Percentiles rank a stretch among this genome's conserved stretches.
These are phyloP conservation scores for Tremellales sp. DNA, from an alignment of 1,284 basidiomycete genomes.

Conservation along the genomic window DNA sequence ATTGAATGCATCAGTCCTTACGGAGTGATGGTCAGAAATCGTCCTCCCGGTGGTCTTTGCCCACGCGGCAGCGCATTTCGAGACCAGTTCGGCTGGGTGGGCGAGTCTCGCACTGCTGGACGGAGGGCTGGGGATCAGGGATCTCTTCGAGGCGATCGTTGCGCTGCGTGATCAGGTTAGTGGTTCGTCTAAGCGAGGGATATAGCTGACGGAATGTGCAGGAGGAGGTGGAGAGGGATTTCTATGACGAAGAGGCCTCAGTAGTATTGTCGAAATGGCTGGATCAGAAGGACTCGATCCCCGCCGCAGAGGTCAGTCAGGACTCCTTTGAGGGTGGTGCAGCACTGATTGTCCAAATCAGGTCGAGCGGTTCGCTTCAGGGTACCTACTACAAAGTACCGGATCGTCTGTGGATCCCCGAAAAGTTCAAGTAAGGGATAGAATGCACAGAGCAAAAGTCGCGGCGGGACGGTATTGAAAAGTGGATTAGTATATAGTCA, in stretches of 20 bases:
- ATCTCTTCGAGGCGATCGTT: conserved; percentile 36
- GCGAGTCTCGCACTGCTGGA: conserved; percentile 32
- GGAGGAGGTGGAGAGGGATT: conserved; percentile 34
- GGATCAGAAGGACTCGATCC: conserved; percentile 28
- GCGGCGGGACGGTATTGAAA: conserved; percentile 29
- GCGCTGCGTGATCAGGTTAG: conserved; percentile 35
- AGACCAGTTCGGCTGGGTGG: conserved; percentile 24
- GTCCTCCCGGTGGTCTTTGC: conserved; percentile 36
- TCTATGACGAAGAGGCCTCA: conserved; percentile 42
- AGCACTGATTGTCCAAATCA: conserved; percentile 3
- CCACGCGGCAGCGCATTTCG: conserved; percentile 13
- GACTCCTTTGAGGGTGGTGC: background rate
- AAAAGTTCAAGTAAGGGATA: conserved; percentile 26
- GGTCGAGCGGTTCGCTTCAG: conserved; percentile 40
- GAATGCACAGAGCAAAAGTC: conserved; percentile 31
- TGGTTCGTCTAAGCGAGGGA: background rate
- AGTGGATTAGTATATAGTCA: background rate
- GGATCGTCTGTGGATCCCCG: conserved; percentile 20
- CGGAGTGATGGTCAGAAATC: conserved; percentile 6
- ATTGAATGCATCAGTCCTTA: background rate
- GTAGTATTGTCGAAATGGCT: conserved; percentile 26
- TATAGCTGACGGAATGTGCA: background rate
- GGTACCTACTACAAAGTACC: conserved; percentile 30
- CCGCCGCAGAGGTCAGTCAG: conserved; percentile 35
- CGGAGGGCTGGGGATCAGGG: conserved; percentile 35